phyloP scores from a whole-genome alignment of 2,329 filamentous ascomycete species.

The Torrubiellomyces zombiae region DNA sequence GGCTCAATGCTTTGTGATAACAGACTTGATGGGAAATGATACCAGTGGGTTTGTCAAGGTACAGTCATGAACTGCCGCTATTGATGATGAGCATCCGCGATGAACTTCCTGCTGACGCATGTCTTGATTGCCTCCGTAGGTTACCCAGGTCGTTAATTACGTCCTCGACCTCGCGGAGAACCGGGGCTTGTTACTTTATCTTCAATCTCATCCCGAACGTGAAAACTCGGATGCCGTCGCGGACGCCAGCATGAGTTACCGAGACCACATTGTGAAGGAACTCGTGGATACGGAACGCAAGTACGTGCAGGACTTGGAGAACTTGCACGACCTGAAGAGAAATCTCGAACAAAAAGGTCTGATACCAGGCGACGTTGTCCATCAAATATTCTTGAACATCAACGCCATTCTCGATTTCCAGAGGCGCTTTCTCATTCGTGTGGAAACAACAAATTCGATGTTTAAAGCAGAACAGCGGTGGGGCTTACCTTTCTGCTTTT shows the following conservation, averaged over 20 bases:
- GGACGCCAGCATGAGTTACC: conserved; percentile 52
- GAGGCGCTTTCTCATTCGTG: conserved; percentile 81
- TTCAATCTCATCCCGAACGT: conserved; percentile 39
- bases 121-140: conserved; percentile 23
- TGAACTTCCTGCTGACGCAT: neutral
- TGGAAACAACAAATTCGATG: conserved; percentile 87
- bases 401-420: conserved; percentile 93
- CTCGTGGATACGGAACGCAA: conserved; percentile 90
- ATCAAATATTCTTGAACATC: conserved; percentile 92
- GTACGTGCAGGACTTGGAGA: conserved; percentile 93
- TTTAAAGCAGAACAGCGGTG: conserved; percentile 66
- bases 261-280: conserved; percentile 82
- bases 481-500: conserved; percentile 78
- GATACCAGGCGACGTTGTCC: conserved; percentile 75
- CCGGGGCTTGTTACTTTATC: conserved; percentile 53
- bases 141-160: conserved; percentile 80
- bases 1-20: conserved; percentile 79
- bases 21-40: conserved; percentile 81
- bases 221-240: conserved; percentile 27
- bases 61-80: too few species aligned
- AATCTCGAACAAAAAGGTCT: conserved; percentile 74
- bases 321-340: conserved; percentile 82
- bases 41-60: conserved; percentile 97
- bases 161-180: conserved; percentile 77
- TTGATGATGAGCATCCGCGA: too few species aligned